phyloP scores from a whole-genome alignment of 2,329 filamentous ascomycete genomes.

The Scedosporium dehoogii region DNA sequence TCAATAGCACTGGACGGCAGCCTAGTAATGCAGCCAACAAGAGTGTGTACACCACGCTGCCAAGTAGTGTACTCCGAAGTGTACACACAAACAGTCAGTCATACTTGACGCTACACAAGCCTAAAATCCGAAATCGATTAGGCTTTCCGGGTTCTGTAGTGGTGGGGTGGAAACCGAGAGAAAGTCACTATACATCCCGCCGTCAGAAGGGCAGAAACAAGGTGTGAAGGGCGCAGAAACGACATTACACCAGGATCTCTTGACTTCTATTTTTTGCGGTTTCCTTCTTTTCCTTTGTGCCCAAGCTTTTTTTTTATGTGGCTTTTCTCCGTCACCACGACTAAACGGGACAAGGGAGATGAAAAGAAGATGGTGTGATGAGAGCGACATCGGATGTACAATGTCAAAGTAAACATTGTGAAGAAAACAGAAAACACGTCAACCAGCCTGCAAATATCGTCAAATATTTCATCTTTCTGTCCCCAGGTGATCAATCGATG shows the following conservation, averaged over 20 bases:
- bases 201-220: not conserved
- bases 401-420: not conserved
- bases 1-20: no score
- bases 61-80: not conserved
- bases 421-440: not conserved
- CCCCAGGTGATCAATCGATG: not conserved
- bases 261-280: not conserved
- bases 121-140: not conserved
- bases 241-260: not conserved
- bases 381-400: not conserved
- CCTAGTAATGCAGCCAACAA: no score
- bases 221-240: not conserved
- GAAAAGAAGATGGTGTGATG: not conserved
- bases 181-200: not conserved
- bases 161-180: not conserved
- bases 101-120: not conserved
- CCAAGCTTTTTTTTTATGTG: not conserved
- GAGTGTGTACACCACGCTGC: no score
- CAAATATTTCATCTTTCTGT: not conserved
- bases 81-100: no score
- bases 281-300: not conserved
- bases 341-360: not conserved
- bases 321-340: not conserved
- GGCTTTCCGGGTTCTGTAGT: not conserved
- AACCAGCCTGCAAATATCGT: not conserved